phyloP scores from a whole-genome alignment of 495 filamentous ascomycete species.

The Lasiosphaeria miniovina region DNA sequence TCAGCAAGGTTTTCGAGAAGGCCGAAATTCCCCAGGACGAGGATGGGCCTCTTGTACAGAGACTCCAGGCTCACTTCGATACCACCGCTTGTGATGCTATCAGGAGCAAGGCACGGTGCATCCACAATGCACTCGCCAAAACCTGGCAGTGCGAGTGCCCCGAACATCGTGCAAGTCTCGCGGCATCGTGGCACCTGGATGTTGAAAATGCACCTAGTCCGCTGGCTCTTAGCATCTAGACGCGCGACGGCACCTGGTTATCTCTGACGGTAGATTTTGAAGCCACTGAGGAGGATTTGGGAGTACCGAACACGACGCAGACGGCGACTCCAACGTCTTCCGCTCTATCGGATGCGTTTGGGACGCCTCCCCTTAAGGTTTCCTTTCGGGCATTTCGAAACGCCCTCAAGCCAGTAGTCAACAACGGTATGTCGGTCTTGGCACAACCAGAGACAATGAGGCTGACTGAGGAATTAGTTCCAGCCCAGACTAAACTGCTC shows the following conservation, averaged over 20 bases:
- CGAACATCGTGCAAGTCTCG: not conserved
- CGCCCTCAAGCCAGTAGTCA: too few relatives aligned
- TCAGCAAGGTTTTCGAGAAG: constrained; percentile 11
- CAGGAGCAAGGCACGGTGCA: not conserved
- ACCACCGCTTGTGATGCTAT: not conserved
- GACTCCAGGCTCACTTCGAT: constrained; percentile 1
- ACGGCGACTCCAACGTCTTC: not conserved
- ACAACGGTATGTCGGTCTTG: too few relatives aligned
- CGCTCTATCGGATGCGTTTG: not conserved
- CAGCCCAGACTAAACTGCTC: too few relatives aligned
- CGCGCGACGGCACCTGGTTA: not conserved
- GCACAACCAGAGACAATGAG: too few relatives aligned
- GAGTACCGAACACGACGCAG: not conserved
- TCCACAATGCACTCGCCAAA: not conserved
- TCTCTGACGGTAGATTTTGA: not conserved
- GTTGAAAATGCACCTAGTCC: not conserved
- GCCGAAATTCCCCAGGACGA: constrained; percentile 5
- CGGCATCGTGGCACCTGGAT: not conserved
- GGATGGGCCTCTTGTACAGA: constrained; percentile 7
- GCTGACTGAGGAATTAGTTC: too few relatives aligned
- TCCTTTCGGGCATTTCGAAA: too few relatives aligned
- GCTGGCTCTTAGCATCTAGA: not conserved
- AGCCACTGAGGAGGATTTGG: not conserved
- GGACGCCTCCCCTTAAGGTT: too few relatives aligned
- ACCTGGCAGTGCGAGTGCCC: not conserved